Conservation (phyloP, 495 filamentous ascomycete species). For the Penicillium paxilli region DNA sequence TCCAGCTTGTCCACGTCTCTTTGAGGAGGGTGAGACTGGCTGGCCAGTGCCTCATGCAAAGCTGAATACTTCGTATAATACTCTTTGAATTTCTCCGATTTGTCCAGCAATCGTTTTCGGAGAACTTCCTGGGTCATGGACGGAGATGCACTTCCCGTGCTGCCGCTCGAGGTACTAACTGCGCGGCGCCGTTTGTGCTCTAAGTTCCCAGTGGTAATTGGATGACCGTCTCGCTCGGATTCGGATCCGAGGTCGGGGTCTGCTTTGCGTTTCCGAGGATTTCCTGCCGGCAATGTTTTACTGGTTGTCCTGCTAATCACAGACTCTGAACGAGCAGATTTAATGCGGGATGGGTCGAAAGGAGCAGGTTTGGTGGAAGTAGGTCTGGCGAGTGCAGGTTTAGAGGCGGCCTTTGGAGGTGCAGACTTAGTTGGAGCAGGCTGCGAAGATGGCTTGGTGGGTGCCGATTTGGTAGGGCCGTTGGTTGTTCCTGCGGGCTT, state of each 20-base stretch:
- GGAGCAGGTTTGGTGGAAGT: neutral
- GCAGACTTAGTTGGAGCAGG: neutral
- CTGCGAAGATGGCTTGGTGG: constrained; percentile 28
- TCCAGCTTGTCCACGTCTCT: constrained; percentile 57
- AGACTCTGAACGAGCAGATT: neutral
- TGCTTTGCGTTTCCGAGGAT: constrained; percentile 44
- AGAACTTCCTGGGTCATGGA: constrained; percentile 43
- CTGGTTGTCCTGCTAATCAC: neutral
- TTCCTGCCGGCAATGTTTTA: neutral
- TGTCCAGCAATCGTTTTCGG: constrained; percentile 45
- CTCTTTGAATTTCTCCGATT: constrained; percentile 61
- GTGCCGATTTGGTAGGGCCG: constrained; percentile 25
- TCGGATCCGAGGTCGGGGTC: constrained; percentile 24
- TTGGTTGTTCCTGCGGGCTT: constrained; percentile 27
- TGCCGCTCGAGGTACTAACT: constrained; percentile 46
- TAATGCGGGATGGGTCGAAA: neutral
- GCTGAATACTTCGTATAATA: constrained; percentile 63
- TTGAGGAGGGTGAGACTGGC: constrained; percentile 49
- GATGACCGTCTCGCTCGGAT: neutral
- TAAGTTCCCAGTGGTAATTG: constrained; percentile 28
- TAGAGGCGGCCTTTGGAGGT: neutral
- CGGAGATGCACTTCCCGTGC: constrained; percentile 49
- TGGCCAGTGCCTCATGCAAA: constrained; percentile 60
- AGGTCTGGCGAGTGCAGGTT: neutral
- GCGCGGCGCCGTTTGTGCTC: constrained; percentile 49